Conservation (phyloP, 2,329 filamentous ascomycete genomes). For the Septoria petroselini region DNA sequence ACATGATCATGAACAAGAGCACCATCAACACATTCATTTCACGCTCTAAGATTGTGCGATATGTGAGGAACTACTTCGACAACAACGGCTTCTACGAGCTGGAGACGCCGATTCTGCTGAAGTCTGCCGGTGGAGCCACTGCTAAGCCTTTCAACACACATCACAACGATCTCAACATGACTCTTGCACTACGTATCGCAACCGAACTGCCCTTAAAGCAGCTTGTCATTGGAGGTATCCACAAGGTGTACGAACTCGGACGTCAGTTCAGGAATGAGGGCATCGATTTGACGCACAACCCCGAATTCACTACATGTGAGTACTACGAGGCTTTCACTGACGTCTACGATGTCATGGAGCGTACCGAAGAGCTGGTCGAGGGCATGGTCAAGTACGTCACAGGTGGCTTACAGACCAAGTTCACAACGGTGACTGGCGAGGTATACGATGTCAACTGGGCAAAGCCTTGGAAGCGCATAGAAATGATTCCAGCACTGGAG, state of each 20-base stretch:
- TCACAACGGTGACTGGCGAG: slow-evolving; percentile 82
- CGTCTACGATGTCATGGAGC: slow-evolving; percentile 83
- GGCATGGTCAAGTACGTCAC: slow-evolving; percentile 85
- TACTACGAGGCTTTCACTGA: slow-evolving; percentile 89
- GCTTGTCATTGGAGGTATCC: slow-evolving; percentile 86
- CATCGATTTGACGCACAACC: slow-evolving; percentile 92
- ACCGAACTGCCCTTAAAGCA: slow-evolving; percentile 97
- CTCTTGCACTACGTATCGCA: slow-evolving; percentile 91
- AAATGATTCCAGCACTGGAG: slow-evolving; percentile 95
- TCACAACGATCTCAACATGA: slow-evolving; percentile 93
- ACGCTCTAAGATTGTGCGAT: slow-evolving; percentile 81
- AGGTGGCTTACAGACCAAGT: slow-evolving; percentile 58
- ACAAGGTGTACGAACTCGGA: slow-evolving; percentile 93
- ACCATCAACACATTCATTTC: slow-evolving; percentile 81
- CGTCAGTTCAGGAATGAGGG: slow-evolving; percentile 94
- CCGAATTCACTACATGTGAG: slow-evolving; percentile 95
- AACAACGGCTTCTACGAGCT: slow-evolving; percentile 83
- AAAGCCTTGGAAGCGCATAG: slow-evolving; percentile 84
- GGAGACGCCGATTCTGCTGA: slow-evolving; percentile 96
- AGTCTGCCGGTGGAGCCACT: slow-evolving; percentile 91
- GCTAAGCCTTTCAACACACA: slow-evolving; percentile 92
- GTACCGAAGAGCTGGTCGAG: slow-evolving; percentile 91
- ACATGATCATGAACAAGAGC: slow-evolving; percentile 93
- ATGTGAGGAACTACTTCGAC: slow-evolving; percentile 86
- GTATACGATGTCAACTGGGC: slow-evolving; percentile 93